phyloP scores from a whole-genome alignment of 2,329 filamentous ascomycete genomes.

The Aspergillus felis region DNA sequence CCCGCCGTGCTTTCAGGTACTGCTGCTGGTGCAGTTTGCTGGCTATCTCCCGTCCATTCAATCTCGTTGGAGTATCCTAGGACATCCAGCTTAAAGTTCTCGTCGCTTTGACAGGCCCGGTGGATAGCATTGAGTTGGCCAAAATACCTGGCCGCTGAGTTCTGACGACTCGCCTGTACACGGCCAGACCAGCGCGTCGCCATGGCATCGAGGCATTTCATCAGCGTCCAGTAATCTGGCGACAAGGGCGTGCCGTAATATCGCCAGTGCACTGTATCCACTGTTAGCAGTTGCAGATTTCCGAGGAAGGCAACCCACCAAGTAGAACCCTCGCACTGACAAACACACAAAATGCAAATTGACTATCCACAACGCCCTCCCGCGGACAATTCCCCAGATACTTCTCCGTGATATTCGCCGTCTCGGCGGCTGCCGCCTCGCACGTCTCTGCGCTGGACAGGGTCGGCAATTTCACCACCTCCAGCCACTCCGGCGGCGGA shows the following conservation, averaged over 20 bases:
- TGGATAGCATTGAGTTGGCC: background rate
- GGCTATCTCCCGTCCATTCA: background rate
- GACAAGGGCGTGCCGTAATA: conserved; percentile 16
- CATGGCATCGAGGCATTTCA: conserved; percentile 20
- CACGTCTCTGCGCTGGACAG: conserved; percentile 49
- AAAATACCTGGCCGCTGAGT: conserved; percentile 5
- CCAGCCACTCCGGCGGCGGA: conserved; percentile 30
- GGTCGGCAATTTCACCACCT: conserved; percentile 39
- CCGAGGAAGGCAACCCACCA: background rate
- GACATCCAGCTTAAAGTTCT: conserved; percentile 5
- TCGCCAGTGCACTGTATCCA: conserved; percentile 22
- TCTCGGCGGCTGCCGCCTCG: conserved; percentile 45
- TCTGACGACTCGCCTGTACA: background rate
- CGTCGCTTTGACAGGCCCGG: conserved; percentile 1
- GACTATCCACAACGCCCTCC: conserved; percentile 20
- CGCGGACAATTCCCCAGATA: conserved; percentile 40
- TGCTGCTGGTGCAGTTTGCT: background rate
- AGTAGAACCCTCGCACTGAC: conserved; percentile 34
- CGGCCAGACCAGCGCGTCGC: conserved; percentile 13
- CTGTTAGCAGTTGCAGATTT: background rate
- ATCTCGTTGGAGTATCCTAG: conserved; percentile 10
- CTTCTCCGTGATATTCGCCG: conserved; percentile 44
- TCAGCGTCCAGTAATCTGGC: conserved; percentile 20
- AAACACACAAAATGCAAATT: conserved; percentile 48
- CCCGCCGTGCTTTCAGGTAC: too few relatives aligned